Percentiles rank a stretch among this genome's conserved stretches.
Conservation (phyloP, 2,329 filamentous ascomycete genomes). For the Colletotrichum sp. region DNA sequence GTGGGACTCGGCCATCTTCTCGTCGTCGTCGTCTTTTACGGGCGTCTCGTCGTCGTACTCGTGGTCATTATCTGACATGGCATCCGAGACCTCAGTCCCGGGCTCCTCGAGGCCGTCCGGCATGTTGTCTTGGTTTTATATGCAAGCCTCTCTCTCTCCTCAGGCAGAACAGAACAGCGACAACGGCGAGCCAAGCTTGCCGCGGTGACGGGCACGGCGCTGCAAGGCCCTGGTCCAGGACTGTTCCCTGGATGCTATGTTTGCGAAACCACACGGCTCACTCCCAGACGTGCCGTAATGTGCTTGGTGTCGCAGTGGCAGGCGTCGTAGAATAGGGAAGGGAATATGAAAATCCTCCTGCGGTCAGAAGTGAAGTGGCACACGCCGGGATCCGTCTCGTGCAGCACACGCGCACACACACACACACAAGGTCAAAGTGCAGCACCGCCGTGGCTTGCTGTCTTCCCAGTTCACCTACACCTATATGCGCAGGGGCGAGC, state of each 20-base stretch:
- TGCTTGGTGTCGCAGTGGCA: conserved; percentile 4
- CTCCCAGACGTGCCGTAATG: conserved; percentile 3
- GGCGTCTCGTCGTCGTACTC: conserved; percentile 56
- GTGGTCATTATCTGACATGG: conserved; percentile 64
- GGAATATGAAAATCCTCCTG: conserved; percentile 10
- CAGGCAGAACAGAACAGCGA: background rate
- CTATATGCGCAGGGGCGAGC: conserved; percentile 24
- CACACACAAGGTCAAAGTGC: background rate
- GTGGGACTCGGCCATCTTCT: conserved; percentile 54
- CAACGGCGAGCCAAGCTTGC: conserved; percentile 17
- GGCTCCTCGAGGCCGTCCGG: conserved; percentile 58
- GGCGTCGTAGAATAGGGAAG: conserved; percentile 14
- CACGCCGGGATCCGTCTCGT: conserved; percentile 12
- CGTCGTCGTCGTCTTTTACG: conserved; percentile 53
- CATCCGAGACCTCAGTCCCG: conserved; percentile 62
- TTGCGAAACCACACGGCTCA: conserved; percentile 21
- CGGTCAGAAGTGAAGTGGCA: conserved; percentile 6
- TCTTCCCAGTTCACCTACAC: conserved; percentile 23
- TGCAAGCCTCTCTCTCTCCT: conserved; percentile 28
- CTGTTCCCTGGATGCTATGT: background rate
- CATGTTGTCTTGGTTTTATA: conserved; percentile 63
- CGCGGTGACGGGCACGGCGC: conserved; percentile 33
- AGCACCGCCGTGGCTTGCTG: background rate
- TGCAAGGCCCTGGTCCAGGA: conserved; percentile 32
- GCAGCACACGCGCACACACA: background rate